These are phyloP conservation scores for Spencermartinsiella europaea DNA, from an alignment of 805 yeast species.

Conservation along the genomic window DNA sequence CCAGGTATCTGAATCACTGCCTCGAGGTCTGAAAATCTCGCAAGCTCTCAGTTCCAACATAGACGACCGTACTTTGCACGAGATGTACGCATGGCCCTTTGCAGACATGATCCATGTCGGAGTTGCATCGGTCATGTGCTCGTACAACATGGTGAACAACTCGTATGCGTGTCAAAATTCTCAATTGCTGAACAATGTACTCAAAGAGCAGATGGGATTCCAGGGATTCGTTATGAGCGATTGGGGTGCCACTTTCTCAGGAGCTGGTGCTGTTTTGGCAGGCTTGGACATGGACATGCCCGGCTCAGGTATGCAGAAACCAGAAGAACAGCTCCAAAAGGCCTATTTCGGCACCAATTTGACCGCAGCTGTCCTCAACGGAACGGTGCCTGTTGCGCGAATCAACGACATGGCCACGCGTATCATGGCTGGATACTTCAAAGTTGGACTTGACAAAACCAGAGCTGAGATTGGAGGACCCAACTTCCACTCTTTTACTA, in stretches of 20 bases:
- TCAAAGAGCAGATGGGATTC: slow-evolving; percentile 59
- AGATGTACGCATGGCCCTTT: slow-evolving; percentile 60
- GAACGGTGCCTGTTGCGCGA: slow-evolving; percentile 48
- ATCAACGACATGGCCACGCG: slow-evolving; percentile 60
- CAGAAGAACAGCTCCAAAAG: slow-evolving; percentile 47
- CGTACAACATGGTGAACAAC: slow-evolving; percentile 53
- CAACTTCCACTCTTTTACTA: slow-evolving; percentile 56
- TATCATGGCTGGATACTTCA: slow-evolving; percentile 52
- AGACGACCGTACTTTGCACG: slow-evolving; percentile 59
- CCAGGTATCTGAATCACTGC: slow-evolving; percentile 48
- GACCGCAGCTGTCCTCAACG: slow-evolving; percentile 51
- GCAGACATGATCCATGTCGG: slow-evolving; percentile 59
- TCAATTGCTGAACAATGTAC: slow-evolving; percentile 46
- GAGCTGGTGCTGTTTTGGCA: slow-evolving; percentile 50
- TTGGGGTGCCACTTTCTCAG: slow-evolving; percentile 60
- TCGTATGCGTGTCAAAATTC: slow-evolving; percentile 58
- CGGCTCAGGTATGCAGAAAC: slow-evolving; percentile 41
- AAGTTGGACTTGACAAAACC: slow-evolving; percentile 34
- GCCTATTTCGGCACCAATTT: slow-evolving; percentile 55
- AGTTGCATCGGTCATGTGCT: slow-evolving; percentile 57
- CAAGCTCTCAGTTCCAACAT: slow-evolving; percentile 48
- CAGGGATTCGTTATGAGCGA: slow-evolving; percentile 65
- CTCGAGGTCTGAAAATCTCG: slow-evolving; percentile 36
- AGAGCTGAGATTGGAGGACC: slow-evolving; percentile 31
- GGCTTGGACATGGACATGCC: slow-evolving; percentile 69